Conservation (phyloP, 441 rosid genomes). For the Adansonia gregorii region DNA sequence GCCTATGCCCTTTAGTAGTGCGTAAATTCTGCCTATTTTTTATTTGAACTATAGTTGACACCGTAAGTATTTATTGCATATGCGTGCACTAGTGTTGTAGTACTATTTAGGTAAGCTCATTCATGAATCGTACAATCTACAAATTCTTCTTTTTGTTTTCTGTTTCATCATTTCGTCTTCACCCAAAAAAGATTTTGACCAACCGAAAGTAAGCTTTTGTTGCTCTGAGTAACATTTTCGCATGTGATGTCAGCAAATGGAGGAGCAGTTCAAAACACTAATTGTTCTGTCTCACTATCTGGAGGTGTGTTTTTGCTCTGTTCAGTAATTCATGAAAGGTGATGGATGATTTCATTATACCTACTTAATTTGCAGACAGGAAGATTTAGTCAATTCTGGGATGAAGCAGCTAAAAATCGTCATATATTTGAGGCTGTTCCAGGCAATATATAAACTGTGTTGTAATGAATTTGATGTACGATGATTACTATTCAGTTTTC, state of each 20-base stretch:
- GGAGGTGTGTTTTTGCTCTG: constrained; percentile 21
- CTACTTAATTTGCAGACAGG: constrained; percentile 62
- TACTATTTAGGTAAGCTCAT: neutral
- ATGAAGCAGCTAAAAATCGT: constrained; percentile 88
- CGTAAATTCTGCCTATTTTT: neutral
- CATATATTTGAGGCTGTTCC: constrained; percentile 92
- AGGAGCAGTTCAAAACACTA: constrained; percentile 30
- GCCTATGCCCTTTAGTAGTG: neutral
- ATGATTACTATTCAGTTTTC: neutral
- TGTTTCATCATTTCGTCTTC: neutral
- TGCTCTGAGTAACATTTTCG: neutral
- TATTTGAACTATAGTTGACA: too few species aligned
- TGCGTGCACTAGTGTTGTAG: neutral
- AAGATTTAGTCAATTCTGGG: constrained; percentile 92
- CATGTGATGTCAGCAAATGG: constrained; percentile 25
- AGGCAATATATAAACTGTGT: constrained; percentile 47
- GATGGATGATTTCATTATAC: neutral
- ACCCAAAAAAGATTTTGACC: neutral
- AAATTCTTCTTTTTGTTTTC: neutral
- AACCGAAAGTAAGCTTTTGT: neutral
- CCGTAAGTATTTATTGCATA: neutral
- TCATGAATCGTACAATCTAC: neutral
- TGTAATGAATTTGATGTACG: neutral
- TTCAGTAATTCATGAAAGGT: neutral
- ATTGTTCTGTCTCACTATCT: constrained; percentile 28